phyloP scores from a whole-genome alignment of 139 green algal species.

The Pseudopediastrum boryanum region DNA sequence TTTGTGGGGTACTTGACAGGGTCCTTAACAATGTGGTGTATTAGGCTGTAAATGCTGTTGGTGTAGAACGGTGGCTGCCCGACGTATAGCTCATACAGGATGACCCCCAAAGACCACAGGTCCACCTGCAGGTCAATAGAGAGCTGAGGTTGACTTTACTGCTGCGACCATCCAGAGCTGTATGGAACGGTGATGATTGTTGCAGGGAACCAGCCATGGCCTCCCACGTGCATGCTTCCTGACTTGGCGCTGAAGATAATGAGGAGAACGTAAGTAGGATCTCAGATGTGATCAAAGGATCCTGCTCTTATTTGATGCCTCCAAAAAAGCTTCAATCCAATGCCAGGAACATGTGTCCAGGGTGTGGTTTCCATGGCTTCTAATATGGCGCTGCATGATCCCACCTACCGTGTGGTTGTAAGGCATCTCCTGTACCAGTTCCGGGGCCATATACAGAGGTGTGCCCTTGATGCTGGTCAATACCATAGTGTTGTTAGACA shows the following conservation, averaged over 20 bases:
- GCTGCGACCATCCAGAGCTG: neutral
- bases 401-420: conserved; percentile 87
- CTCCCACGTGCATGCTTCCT: too few species aligned
- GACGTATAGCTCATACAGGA: conserved; percentile 98
- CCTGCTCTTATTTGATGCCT: too few species aligned
- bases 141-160: neutral
- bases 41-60: conserved; percentile 96
- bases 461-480: conserved; percentile 97
- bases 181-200: too few species aligned
- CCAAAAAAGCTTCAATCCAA: too few species aligned
- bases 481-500: conserved; percentile 92
- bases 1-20: conserved; percentile 87
- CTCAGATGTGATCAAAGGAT: too few species aligned
- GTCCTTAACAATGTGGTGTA: conserved; percentile 94
- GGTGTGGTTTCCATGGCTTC: too few species aligned
- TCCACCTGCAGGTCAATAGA: conserved; percentile 71
- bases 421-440: conserved; percentile 98
- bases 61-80: conserved; percentile 99
- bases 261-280: too few species aligned
- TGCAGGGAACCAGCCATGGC: too few species aligned
- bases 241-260: too few species aligned
- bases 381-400: too few species aligned
- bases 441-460: conserved; percentile 98
- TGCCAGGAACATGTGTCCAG: too few species aligned
- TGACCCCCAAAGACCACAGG: conserved; percentile 97